These are phyloP conservation scores for Xylaria sp. DNA, from an alignment of 2,329 filamentous ascomycete species.

Conservation along the genomic window DNA sequence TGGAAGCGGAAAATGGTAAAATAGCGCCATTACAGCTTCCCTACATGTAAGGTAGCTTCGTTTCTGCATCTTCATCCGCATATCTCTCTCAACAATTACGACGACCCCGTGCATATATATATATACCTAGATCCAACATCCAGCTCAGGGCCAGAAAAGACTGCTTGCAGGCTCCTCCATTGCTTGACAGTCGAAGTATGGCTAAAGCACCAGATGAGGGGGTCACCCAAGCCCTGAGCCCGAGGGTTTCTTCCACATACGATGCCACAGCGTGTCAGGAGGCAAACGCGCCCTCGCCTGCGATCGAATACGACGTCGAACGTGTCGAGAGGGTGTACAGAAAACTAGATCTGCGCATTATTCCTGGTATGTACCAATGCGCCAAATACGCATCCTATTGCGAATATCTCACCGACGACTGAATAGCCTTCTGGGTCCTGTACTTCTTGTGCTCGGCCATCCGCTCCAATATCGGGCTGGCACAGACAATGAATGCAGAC, in stretches of 20 bases:
- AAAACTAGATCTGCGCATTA: conserved; percentile 68
- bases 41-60: background rate
- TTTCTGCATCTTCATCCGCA: background rate
- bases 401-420: conserved; percentile 21
- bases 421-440: conserved; percentile 81
- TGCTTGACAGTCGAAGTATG: conserved; percentile 63
- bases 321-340: conserved; percentile 66
- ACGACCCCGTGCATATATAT: background rate
- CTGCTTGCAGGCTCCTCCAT: conserved; percentile 63
- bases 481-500: conserved; percentile 89
- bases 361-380: conserved; percentile 59
- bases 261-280: conserved; percentile 36
- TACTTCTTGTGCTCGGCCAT: conserved; percentile 95
- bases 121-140: background rate
- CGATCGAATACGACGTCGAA: conserved; percentile 57
- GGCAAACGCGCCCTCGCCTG: conserved; percentile 35
- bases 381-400: background rate
- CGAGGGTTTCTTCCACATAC: conserved; percentile 34
- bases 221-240: conserved; percentile 47
- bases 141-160: conserved; percentile 51
- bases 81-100: background rate
- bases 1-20: conserved; percentile 2
- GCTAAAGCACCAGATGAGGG: conserved; percentile 51
- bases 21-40: conserved; percentile 14
- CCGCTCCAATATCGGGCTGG: conserved; percentile 88